phyloP scores from a whole-genome alignment of 78 protist genomes.

The Dictyostelium brefeldianum region DNA sequence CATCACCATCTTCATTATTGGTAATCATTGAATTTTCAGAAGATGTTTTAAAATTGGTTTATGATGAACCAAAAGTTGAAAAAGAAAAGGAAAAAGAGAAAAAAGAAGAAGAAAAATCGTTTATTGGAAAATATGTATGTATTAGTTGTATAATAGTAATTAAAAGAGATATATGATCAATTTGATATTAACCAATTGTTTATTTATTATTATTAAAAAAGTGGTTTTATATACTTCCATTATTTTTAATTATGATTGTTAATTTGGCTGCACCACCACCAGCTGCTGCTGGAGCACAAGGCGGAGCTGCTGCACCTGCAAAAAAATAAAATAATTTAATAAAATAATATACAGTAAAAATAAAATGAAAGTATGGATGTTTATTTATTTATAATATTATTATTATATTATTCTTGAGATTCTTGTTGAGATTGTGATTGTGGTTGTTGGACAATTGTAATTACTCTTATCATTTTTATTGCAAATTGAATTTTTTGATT shows the following conservation, averaged over 20 bases:
- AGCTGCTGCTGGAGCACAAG: background rate
- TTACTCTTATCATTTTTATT: no score
- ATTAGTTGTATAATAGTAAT: no score
- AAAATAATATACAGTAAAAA: background rate
- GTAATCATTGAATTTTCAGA: constrained; percentile 11
- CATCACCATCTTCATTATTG: no score
- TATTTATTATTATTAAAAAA: background rate
- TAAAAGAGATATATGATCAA: no score
- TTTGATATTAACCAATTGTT: background rate
- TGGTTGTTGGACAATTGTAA: no score
- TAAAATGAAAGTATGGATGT: no score
- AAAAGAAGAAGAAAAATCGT: constrained; percentile 33
- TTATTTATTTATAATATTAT: no score
- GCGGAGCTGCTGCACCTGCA: background rate
- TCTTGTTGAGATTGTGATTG: no score
- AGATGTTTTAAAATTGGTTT: background rate
- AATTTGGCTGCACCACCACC: constrained; percentile 16
- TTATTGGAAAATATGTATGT: constrained; percentile 20
- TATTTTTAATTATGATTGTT: background rate
- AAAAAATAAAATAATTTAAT: background rate
- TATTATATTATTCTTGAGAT: no score
- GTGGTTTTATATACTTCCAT: constrained; percentile 20
- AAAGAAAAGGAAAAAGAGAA: background rate
- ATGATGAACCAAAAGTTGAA: constrained; percentile 11
- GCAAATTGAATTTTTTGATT: no score